Conservation (phyloP, 1,284 basidiomycete genomes). For the Melampsora larici-populina region DNA sequence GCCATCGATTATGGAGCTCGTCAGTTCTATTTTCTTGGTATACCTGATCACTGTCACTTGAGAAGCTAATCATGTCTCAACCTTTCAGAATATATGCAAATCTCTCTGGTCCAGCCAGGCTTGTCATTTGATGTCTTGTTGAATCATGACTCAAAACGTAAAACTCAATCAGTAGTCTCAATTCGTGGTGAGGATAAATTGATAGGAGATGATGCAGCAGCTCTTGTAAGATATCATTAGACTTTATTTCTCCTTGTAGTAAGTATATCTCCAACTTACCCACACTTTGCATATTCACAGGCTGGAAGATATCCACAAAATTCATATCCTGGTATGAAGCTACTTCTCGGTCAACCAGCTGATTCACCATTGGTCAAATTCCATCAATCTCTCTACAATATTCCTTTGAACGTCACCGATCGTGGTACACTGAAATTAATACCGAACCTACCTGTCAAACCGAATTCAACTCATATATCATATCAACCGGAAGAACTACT, state of each 20-base stretch:
- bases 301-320: constrained; percentile 85
- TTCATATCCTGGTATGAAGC: constrained; percentile 81
- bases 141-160: constrained; percentile 93
- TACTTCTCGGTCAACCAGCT: constrained; percentile 71
- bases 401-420: constrained; percentile 59
- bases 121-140: constrained; percentile 92
- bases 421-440: constrained; percentile 30
- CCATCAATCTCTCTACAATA: constrained; percentile 63
- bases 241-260: constrained; percentile 52
- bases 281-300: constrained; percentile 52
- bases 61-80: background rate
- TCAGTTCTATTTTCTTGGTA: constrained; percentile 3
- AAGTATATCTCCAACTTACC: background rate
- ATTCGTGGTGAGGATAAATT: constrained; percentile 66
- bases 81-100: constrained; percentile 73
- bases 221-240: constrained; percentile 46
- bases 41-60: background rate
- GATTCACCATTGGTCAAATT: constrained; percentile 62
- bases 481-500: constrained; percentile 80
- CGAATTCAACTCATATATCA: constrained; percentile 16
- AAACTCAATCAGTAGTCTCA: constrained; percentile 80
- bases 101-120: constrained; percentile 92
- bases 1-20: constrained; percentile 91
- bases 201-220: constrained; percentile 35
- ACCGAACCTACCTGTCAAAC: constrained; percentile 16